Base-by-base conservation (phyloP, 2,329 filamentous ascomycete species). In the Coniella lustricola region DNA sequence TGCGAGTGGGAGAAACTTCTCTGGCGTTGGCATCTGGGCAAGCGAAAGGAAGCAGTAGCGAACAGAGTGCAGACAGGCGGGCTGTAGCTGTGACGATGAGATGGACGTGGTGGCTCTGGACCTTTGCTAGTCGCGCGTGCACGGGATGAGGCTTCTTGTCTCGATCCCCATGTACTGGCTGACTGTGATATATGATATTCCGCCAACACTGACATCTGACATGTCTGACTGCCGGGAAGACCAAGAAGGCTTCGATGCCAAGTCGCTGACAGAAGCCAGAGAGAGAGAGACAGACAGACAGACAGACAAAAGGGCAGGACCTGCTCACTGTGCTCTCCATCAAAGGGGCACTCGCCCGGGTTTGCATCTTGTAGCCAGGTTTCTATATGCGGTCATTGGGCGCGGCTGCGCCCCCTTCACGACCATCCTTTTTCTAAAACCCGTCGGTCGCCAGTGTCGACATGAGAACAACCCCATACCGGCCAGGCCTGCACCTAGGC, bases 401-500 rank as follows among this genome's bases (percentile, higher is more conserved):
- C 25, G 25, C 39, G 50, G 50, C 47, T 49, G 47, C 35, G 50
- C 50, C 44, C 46, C 46, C 22, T 52, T 40, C 50, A 33, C 18
- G 38, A n/a, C 8, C 42, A 46, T 38, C 46, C 46, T 41, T 43
- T 37, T 25, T 40, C 22, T 16, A n/a, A n/a, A n/a, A 18, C 32
- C 14, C 21, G 25, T 29, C 22, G 22, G 36, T 34, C 32, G 29
- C n/a, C 31, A 9, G 16, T 35, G 39, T 44, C 49, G 29, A 35
- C 21, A 18, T 29, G 20, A 46, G 16, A 29, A 40, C 29, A 29
- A 32, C 25, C 44, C 39, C 40, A 44, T 46, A 48, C 38, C 44
- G 33, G 40, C 36, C 31, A 48, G 39, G 39, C 31, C 43, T 43
- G 17, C 39, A 44, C 42, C 39, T 44, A 52, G 50, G 47, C 50